phyloP scores from a whole-genome alignment of 2,329 filamentous ascomycete genomes.

The Fusarium gaditjirri region DNA sequence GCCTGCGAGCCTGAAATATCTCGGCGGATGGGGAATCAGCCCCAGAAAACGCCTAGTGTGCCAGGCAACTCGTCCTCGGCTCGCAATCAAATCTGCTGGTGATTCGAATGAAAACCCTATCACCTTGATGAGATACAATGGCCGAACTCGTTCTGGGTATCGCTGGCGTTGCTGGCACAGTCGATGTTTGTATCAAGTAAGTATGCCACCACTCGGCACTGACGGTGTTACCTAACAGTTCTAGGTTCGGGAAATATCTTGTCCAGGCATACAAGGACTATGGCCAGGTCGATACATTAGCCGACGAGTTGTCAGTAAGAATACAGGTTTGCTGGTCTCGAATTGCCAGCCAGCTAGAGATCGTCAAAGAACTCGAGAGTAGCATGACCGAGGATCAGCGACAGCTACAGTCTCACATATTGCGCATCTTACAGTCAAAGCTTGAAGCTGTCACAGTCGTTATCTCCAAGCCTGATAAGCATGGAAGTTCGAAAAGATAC shows the following conservation, averaged over 20 bases:
- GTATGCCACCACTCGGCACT: too few relatives aligned
- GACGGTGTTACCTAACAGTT: background rate
- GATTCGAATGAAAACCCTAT: background rate
- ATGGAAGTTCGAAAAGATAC: background rate
- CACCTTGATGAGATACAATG: rapidly evolving
- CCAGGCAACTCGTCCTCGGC: rapidly evolving
- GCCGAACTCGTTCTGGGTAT: background rate
- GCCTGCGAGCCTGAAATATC: background rate
- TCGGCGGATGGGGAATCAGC: background rate
- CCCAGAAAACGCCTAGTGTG: background rate
- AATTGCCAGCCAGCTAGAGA: background rate
- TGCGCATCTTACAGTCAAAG: too few relatives aligned
- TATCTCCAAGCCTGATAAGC: too few relatives aligned
- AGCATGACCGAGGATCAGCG: background rate
- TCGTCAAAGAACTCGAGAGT: background rate
- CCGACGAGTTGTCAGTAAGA: background rate
- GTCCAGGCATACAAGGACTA: background rate
- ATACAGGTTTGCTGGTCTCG: constrained; percentile 1
- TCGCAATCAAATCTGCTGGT: background rate
- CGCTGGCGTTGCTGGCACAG: background rate
- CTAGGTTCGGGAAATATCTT: background rate
- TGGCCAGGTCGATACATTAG: background rate
- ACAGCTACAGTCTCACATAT: too few relatives aligned
- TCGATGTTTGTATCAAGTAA: background rate
- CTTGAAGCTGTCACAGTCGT: too few relatives aligned